phyloP scores from a whole-genome alignment of 1,284 basidiomycete species.

The Melampsora americana region DNA sequence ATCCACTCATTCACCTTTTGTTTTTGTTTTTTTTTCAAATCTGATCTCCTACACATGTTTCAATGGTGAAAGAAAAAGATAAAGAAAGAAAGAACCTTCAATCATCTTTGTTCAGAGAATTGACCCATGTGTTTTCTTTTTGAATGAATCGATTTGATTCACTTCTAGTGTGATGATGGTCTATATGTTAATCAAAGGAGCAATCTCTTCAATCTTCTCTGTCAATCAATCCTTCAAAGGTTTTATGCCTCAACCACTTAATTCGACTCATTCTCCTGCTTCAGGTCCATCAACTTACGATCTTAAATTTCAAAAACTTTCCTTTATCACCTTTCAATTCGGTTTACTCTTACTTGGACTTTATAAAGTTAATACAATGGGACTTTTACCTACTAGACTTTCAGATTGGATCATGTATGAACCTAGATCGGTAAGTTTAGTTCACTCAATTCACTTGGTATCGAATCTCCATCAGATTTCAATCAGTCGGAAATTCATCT shows the following conservation, averaged over 20 bases:
- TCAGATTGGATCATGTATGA: conserved; percentile 79
- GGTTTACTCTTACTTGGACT: conserved; percentile 73
- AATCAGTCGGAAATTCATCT: too few relatives aligned
- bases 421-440: conserved; percentile 19
- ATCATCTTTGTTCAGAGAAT: not conserved
- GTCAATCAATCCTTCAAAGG: conserved; percentile 50
- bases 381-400: conserved; percentile 76
- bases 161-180: conserved; percentile 50
- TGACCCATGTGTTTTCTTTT: not conserved
- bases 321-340: conserved; percentile 68
- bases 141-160: not conserved
- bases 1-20: not conserved
- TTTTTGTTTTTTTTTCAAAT: too few relatives aligned
- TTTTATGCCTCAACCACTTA: conserved; percentile 62
- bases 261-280: conserved; percentile 62
- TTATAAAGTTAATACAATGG: conserved; percentile 88
- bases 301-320: conserved; percentile 65
- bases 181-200: conserved; percentile 51
- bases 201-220: conserved; percentile 48
- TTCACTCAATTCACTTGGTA: not conserved
- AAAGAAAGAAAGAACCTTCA: not conserved
- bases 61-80: not conserved
- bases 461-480: too few relatives aligned
- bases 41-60: too few relatives aligned
- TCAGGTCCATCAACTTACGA: conserved; percentile 56